Evolutionary conservation across 2,329 filamentous ascomycete species (phyloP).

Genomic region (Aspergillus versicolor): DNA sequence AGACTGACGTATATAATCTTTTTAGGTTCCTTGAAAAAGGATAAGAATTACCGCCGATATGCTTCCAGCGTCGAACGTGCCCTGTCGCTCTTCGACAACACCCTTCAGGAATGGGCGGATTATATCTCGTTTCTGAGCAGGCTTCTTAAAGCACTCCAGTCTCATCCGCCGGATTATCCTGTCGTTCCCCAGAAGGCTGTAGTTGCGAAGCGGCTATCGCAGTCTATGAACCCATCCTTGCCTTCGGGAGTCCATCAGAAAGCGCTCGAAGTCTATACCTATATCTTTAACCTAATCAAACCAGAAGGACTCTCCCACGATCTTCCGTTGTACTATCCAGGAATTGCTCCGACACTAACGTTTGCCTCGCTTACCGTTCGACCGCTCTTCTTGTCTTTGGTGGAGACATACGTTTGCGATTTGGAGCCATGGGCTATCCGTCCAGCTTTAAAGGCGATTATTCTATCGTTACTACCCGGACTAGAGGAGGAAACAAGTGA

Average conservation of each 20-base stretch:
- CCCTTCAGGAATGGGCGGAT: conserved; percentile 97
- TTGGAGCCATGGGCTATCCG: conserved; percentile 71
- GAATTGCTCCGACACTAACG: conserved; percentile 81
- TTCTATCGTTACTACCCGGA: conserved; percentile 84
- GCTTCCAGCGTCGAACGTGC: conserved; percentile 83
- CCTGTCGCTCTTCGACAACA: conserved; percentile 84
- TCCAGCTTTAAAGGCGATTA: conserved; percentile 84
- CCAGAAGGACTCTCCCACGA: conserved; percentile 75
- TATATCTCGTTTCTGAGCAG: conserved; percentile 96
- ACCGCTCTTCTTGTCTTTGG: conserved; percentile 76
- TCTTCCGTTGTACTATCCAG: conserved; percentile 83
- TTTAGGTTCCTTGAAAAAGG: conserved; percentile 49
- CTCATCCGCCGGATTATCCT: conserved; percentile 69
- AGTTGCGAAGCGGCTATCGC: conserved; percentile 86
- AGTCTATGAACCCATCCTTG: conserved; percentile 89
- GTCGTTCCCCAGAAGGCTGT: conserved; percentile 77
- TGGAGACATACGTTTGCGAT: conserved; percentile 76
- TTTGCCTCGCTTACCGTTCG: conserved; percentile 93
- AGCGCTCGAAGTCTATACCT: conserved; percentile 86
- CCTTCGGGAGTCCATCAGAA: conserved; percentile 98
- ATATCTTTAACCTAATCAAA: conserved; percentile 84
- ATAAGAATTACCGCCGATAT: conserved; percentile 80
- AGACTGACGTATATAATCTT: neutral
- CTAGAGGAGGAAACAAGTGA: conserved; percentile 96
- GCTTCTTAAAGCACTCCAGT: conserved; percentile 89